A percentile compares a stretch with the other conserved stretches of the same genome.
Conservation (phyloP, 352 stramenopile genomes). For the Phytopythium kandeliae region DNA sequence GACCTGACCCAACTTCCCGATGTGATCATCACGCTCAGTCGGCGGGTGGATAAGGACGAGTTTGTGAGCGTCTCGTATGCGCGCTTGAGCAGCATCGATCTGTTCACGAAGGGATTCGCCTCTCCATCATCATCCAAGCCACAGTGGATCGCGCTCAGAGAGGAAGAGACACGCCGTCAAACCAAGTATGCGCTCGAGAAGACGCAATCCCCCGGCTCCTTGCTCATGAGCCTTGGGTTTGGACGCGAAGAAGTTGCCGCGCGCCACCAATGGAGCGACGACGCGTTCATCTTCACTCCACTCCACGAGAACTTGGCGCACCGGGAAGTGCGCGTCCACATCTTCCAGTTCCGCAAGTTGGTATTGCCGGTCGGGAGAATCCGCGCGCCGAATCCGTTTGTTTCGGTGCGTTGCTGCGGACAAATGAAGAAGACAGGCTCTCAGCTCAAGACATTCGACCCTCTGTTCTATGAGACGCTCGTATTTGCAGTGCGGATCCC, state of each 20-base stretch:
- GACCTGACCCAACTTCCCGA: conserved; percentile 70
- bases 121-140: conserved; percentile 13
- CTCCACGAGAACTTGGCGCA: conserved; percentile 47
- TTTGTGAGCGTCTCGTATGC: conserved; percentile 55
- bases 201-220: conserved; percentile 35
- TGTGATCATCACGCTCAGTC: conserved; percentile 58
- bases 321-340: conserved; percentile 68
- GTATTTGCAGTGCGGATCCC: conserved; percentile 54
- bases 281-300: conserved; percentile 29
- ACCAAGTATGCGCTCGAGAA: conserved; percentile 49
- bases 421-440: conserved; percentile 41
- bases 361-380: conserved; percentile 36
- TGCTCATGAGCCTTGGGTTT: conserved; percentile 60
- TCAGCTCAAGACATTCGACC: conserved; percentile 54
- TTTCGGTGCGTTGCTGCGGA: conserved; percentile 72
- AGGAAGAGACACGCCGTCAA: conserved; percentile 57
- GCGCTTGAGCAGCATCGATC: conserved; percentile 30
- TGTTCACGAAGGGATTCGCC: conserved; percentile 38
- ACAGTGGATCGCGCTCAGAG: conserved; percentile 50
- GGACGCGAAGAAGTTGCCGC: conserved; percentile 61
- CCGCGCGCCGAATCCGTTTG: conserved; percentile 64
- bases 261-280: conserved; percentile 42
- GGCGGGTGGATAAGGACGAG: conserved; percentile 48
- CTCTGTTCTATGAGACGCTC: conserved; percentile 80
- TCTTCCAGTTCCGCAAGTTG: conserved; percentile 77